A percentile compares a stretch with the other conserved stretches of the same genome.
These are phyloP conservation scores for Claviceps humidiphila DNA, from an alignment of 2,329 filamentous ascomycete species.

Conservation along the genomic window DNA sequence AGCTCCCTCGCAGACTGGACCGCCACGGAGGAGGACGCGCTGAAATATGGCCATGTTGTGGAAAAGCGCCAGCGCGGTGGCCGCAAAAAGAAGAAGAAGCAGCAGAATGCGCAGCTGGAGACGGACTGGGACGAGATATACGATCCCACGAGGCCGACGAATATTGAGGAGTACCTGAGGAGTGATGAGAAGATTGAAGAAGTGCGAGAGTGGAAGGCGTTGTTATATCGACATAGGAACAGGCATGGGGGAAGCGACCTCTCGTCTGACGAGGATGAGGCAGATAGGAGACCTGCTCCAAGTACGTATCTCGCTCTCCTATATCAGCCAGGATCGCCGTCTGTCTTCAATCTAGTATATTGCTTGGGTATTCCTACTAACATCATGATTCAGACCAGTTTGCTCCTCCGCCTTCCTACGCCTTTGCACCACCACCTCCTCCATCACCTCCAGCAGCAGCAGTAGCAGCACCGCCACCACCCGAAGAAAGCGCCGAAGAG, in stretches of 20 bases:
- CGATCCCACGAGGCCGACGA: constrained; percentile 70
- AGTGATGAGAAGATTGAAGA: constrained; percentile 76
- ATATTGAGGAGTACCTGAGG: constrained; percentile 68
- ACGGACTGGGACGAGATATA: constrained; percentile 91
- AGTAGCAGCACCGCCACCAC: constrained; percentile 30
- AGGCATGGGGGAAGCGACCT: constrained; percentile 26
- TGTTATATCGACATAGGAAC: constrained; percentile 58
- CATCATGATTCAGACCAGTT: constrained; percentile 35
- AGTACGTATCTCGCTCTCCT: constrained; percentile 18
- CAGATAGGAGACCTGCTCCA: constrained; percentile 15
- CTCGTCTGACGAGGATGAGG: constrained; percentile 28
- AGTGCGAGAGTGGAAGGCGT: constrained; percentile 71
- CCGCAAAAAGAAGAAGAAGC: constrained; percentile 62
- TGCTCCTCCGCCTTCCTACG: constrained; percentile 43
- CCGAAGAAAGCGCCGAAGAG: constrained; percentile 55
- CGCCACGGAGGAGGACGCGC: constrained; percentile 65
- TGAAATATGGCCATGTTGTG: constrained; percentile 43
- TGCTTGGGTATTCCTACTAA: background rate
- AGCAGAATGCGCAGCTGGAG: constrained; percentile 40
- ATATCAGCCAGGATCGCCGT: background rate
- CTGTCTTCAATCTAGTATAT: too few species aligned
- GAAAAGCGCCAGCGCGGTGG: constrained; percentile 65
- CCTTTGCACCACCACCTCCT: constrained; percentile 36
- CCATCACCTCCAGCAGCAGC: constrained; percentile 24
- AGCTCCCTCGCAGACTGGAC: constrained; percentile 72